These are phyloP conservation scores for Blastomyces gilchristii DNA, from an alignment of 2,329 filamentous ascomycete genomes.

Conservation along the genomic window DNA sequence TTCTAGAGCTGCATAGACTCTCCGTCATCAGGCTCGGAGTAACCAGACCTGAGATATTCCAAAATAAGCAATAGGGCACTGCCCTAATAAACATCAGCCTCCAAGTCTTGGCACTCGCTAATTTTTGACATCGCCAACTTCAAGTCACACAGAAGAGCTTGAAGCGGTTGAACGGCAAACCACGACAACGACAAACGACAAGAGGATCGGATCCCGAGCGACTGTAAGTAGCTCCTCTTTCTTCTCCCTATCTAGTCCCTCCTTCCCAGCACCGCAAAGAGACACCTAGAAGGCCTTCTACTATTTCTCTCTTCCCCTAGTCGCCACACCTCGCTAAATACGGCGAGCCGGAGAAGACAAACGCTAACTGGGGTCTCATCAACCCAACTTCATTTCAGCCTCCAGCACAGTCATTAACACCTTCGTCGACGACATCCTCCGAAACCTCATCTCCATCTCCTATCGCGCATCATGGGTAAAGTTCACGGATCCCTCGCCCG, in stretches of 20 bases:
- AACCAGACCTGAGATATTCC: not conserved
- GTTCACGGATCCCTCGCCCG: conserved; percentile 69
- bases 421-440: conserved; percentile 6
- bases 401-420: not conserved
- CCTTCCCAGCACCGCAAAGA: not conserved
- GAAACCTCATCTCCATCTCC: conserved; percentile 5
- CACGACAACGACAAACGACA: not conserved
- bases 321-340: conserved; percentile 3
- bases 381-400: conserved; percentile 1
- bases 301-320: not conserved
- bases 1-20: not conserved
- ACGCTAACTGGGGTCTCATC: conserved; percentile 1
- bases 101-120: conserved; percentile 11
- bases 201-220: not conserved
- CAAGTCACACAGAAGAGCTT: not conserved
- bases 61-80: conserved; percentile 13
- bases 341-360: not conserved
- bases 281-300: not conserved
- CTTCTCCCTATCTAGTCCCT: not conserved
- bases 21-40: not conserved
- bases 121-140: not conserved
- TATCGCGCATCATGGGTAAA: conserved; percentile 63
- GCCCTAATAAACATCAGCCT: conserved; percentile 6
- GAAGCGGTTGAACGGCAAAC: not conserved
- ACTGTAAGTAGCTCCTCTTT: not conserved